These are phyloP conservation scores for Talaromyces sp. DNA, from an alignment of 2,329 filamentous ascomycete species.

Conservation along the genomic window DNA sequence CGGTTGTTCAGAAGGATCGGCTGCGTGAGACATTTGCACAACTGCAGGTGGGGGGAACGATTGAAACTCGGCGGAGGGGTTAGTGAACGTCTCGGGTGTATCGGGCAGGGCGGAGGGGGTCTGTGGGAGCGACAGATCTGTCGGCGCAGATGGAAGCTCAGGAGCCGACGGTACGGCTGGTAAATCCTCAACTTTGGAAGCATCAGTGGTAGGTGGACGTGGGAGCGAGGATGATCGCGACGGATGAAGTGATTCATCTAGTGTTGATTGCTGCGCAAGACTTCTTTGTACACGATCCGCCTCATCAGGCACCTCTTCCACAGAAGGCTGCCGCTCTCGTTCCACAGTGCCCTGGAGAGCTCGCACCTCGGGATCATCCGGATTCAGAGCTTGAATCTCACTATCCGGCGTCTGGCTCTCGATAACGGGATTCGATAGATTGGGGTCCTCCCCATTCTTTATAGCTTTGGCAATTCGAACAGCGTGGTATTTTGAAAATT, in stretches of 20 bases:
- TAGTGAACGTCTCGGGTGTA: constrained; percentile 23
- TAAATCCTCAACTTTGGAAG: constrained; percentile 21
- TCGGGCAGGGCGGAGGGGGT: constrained; percentile 31
- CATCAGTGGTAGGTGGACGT: constrained; percentile 25
- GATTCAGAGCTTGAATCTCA: constrained; percentile 50
- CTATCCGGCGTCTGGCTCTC: constrained; percentile 51
- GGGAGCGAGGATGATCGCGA: constrained; percentile 43
- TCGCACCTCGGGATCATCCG: constrained; percentile 63
- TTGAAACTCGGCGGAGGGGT: constrained; percentile 34
- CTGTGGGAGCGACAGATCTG: constrained; percentile 31
- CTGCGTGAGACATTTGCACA: constrained; percentile 8
- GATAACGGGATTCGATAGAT: constrained; percentile 76
- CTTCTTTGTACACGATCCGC: constrained; percentile 46
- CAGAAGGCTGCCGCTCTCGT: constrained; percentile 51
- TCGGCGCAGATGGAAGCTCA: constrained; percentile 39
- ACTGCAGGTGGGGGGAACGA: constrained; percentile 41
- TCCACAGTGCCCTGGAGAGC: constrained; percentile 46
- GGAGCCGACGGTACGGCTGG: constrained; percentile 22
- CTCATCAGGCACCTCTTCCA: constrained; percentile 60
- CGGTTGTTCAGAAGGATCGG: constrained; percentile 6
- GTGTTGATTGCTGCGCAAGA: constrained; percentile 47
- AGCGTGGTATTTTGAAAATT: constrained; percentile 95
- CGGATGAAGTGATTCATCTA: constrained; percentile 51
- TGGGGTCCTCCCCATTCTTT: constrained; percentile 87
- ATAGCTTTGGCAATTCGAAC: constrained; percentile 85